Percentiles rank a stretch among this genome's conserved stretches.
phyloP scores from a whole-genome alignment of 805 yeast genomes.

The Hanseniaspora lindneri region DNA sequence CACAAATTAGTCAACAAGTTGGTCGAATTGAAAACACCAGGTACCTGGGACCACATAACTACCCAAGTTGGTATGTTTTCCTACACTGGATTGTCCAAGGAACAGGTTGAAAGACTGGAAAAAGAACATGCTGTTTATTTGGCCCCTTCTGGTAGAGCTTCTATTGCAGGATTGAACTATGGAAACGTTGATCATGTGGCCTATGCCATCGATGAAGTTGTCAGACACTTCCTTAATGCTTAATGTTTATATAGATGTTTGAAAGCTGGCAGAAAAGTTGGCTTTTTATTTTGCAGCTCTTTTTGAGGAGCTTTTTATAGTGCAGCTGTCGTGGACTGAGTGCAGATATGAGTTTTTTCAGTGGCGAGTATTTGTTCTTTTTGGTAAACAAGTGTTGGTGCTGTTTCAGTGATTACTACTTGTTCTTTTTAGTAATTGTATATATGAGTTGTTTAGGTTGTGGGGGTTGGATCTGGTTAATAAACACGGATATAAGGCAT shows the following conservation, averaged over 20 bases:
- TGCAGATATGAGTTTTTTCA: no score
- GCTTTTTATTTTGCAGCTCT: no score
- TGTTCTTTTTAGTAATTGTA: no score
- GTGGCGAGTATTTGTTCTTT: no score
- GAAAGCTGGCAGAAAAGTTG: not conserved
- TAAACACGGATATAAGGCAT: no score
- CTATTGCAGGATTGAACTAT: slow-evolving; percentile 85
- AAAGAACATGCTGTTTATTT: slow-evolving; percentile 69
- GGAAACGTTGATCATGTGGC: slow-evolving; percentile 71
- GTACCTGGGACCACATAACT: slow-evolving; percentile 83
- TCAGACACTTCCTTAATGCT: slow-evolving; percentile 30
- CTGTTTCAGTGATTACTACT: no score
- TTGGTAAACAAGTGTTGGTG: no score
- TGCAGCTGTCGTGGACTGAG: no score
- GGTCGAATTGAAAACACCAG: slow-evolving; percentile 61
- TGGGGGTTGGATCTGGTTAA: no score
- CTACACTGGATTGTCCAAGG: slow-evolving; percentile 71
- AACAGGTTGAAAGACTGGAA: slow-evolving; percentile 68
- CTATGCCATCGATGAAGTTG: slow-evolving; percentile 67
- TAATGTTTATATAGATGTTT: not conserved
- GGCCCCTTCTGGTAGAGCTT: slow-evolving; percentile 75
- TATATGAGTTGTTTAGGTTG: no score
- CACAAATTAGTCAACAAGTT: slow-evolving; percentile 48
- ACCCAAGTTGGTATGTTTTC: slow-evolving; percentile 95
- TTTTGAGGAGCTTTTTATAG: no score